phyloP scores from a whole-genome alignment of 139 green algal genomes.

The Chlorella sp. region DNA sequence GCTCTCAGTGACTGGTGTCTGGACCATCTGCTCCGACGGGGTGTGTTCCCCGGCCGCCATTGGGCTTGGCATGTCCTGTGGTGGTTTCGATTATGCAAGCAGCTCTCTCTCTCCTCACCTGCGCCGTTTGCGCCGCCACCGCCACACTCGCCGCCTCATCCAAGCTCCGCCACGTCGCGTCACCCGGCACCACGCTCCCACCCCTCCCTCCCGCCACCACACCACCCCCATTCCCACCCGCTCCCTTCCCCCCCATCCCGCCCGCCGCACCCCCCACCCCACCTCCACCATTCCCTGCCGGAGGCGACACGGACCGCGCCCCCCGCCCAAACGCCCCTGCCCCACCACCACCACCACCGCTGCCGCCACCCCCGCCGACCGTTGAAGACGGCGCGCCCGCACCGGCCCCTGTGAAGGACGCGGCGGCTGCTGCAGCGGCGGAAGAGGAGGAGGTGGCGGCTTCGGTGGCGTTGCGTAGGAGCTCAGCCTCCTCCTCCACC shows the following conservation, averaged over 20 bases:
- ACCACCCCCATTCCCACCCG: neutral
- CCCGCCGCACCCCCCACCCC: neutral
- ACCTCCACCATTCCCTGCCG: too few species aligned
- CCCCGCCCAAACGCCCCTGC: neutral
- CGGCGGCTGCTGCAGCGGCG: neutral
- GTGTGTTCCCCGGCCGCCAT: too few species aligned
- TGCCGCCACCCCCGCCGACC: neutral
- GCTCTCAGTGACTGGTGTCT: too few species aligned
- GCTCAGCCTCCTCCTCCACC: constrained; percentile 64
- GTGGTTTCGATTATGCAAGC: too few species aligned
- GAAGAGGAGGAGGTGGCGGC: constrained; percentile 21
- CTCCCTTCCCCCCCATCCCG: neutral
- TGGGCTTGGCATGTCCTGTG: too few species aligned
- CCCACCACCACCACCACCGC: neutral
- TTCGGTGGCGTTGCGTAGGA: constrained; percentile 26
- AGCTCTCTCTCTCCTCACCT: neutral
- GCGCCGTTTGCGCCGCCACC: constrained; percentile 1
- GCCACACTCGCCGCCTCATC: neutral
- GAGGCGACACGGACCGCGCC: too few species aligned
- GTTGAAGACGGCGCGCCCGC: too few species aligned
- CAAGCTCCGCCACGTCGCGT: neutral
- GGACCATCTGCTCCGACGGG: too few species aligned
- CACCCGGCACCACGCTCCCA: neutral
- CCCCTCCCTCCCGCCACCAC: neutral
- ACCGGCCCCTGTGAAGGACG: neutral